Conservation (phyloP, 176 grass and related monocot species). For the Paspalum notatum region DNA sequence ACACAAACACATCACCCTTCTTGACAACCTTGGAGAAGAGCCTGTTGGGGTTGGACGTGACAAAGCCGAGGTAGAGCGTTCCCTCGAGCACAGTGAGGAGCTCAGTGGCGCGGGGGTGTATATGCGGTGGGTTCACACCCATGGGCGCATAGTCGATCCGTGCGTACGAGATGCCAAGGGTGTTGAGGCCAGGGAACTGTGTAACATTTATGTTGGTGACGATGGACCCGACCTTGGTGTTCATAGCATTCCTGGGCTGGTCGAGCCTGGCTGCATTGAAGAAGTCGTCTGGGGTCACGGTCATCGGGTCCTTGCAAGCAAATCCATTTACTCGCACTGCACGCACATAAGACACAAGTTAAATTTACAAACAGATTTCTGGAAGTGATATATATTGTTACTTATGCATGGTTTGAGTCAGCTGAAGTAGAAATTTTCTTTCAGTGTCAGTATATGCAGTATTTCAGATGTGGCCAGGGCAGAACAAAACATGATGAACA, state of each 20-base stretch:
- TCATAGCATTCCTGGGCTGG: background rate
- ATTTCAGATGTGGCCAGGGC: no score
- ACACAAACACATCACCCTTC: background rate
- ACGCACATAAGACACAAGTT: background rate
- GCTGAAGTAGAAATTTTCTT: no score
- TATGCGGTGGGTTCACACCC: background rate
- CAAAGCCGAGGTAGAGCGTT: background rate
- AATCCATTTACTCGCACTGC: conserved; percentile 29
- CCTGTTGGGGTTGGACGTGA: background rate
- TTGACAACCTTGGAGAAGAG: conserved; percentile 1
- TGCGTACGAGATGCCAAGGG: background rate
- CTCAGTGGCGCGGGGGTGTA: background rate
- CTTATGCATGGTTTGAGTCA: no score
- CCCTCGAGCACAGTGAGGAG: conserved; percentile 1
- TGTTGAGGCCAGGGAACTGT: background rate
- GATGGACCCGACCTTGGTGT: conserved; percentile 11
- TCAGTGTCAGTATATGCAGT: no score
- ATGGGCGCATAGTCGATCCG: conserved; percentile 7
- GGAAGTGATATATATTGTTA: background rate
- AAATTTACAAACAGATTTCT: no score
- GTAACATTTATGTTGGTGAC: background rate
- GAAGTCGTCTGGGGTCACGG: background rate
- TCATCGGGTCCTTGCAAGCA: conserved; percentile 36
- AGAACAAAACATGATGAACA: no score
- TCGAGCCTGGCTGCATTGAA: conserved; percentile 14